Base-by-base conservation (phyloP, 768 basidiomycete species). In the Rhizopogon vinicolor region DNA sequence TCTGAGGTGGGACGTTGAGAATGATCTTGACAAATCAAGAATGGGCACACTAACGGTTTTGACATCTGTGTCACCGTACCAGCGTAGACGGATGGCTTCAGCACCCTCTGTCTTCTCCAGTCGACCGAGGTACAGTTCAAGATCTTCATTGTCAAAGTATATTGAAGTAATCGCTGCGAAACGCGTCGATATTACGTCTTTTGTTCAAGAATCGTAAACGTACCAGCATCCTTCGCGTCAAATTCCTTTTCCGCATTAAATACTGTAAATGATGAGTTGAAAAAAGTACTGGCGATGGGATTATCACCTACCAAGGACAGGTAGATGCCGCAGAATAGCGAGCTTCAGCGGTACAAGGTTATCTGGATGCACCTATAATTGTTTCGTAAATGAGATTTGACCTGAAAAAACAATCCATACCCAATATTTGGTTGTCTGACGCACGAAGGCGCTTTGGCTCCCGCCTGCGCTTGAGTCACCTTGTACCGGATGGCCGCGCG, bases 401-500 rank as follows among this genome's bases (percentile, higher is more conserved):
- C n/a, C 2, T 6, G 18, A 45, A 35, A 18, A 25, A 42, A 37
- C 2, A 19, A n/a, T n/a, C n/a, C 9, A 18, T 67, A 91, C 96
- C 97, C 97, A 99, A 65, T 99, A 99, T 69, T 99, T 99, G 10
- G 97, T 98, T 35, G 97, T 99, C 72, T 97, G 94, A 41, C 97
- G 75, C n/a, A 98, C 91, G 65, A 99, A 99, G 2, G 96, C 97
- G 61, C 91, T 97, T 75, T 99, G 97, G 61, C 73, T 89, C 1
- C 96, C 95, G 29, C 97, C 97, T 1, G 97, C 97, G 62, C 87
- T 87, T 1, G 94, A 84, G 66, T 99, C 97, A 22, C 97, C 97
- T 55, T 89, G 83, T 2, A 93, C 87, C 9, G 97, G 97, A 65
- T 98, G 91, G 0, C 97, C 97, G 52, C 97, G 78, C 0, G 95